Evolutionary conservation across 305 asterid species (phyloP).

Genomic region (Stenogyne calaminthoides): DNA sequence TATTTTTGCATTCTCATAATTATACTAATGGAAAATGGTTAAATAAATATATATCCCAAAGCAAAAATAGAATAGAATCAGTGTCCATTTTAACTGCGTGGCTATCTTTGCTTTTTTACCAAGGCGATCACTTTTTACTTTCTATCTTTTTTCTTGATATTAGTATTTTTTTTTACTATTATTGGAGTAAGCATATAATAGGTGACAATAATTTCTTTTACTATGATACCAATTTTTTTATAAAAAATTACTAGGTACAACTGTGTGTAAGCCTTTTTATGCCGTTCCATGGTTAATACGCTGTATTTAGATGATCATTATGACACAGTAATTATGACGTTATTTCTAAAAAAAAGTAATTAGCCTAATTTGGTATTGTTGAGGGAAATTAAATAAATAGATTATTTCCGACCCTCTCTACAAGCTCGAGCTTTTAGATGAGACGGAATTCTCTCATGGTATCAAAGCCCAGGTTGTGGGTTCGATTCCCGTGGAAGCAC

Average conservation of each 20-base stretch:
- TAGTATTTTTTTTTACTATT: no score
- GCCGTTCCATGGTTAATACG: background rate
- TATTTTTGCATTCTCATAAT: no score
- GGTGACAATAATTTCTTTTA: background rate
- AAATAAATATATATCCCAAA: no score
- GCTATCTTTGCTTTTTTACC: background rate
- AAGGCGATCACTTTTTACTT: no score
- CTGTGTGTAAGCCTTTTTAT: background rate
- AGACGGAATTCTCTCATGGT: no score
- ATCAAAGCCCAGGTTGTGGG: no score
- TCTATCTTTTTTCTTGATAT: background rate
- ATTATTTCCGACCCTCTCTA: no score
- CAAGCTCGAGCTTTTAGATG: no score
- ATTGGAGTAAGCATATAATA: background rate
- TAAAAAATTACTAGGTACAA: background rate
- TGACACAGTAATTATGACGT: background rate
- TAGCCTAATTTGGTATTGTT: no score
- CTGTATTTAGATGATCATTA: background rate
- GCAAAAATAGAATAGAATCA: background rate
- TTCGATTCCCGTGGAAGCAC: no score
- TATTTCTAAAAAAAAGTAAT: background rate
- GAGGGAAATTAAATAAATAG: no score
- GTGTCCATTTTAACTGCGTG: background rate
- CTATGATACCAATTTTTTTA: background rate
- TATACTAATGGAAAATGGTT: no score